Evolutionary conservation across 164 flowering plant genomes (phyloP), one percentile per base, ranked within the genome.

Genomic region (Litsea cubeba): DNA sequence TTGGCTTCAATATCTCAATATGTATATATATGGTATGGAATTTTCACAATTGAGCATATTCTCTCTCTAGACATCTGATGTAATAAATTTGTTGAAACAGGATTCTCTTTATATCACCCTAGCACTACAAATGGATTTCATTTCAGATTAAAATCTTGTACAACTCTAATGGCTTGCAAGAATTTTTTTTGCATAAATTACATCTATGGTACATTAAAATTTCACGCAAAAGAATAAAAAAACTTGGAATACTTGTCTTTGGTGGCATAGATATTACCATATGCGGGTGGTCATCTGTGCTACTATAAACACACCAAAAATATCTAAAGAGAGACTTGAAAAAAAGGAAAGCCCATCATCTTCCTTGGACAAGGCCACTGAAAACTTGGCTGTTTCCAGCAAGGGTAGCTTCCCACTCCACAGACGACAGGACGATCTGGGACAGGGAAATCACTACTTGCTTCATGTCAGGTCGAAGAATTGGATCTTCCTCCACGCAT

Each of bases 321-420:
- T 40, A 24, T 35, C 50, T 22, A 69, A 73, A n/a, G 35, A 68
- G 14, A 30, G 23, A 35, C 32, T 20, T 4, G 69, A 63, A 1
- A 62, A 62, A 49, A 63, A 50, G 62, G 23, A 57, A 12, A 11
- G 22, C 58, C 46, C 65, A 69, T 49, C 57, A 68, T 87, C 98
- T 86, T 83, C 98, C 98, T 83, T 95, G 98, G 46, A 95, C 98
- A 74, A 95, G 93, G 20, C 99, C 97, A 78, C 99, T 95, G 82
- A 95, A 95, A 25, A 95, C 92, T 84, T 95, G 99, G 84, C 99
- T 95, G 82, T 91, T 95, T 72, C 99, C 99, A 15, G 97, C 94
- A 72, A 95, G 95, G 77, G 97, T 93, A 57, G 99, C 97, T 88
- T 95, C 99, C 99, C 99, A 95, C 81, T 95, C 99, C 15, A 93